Conservation (phyloP, 352 stramenopile species). For the Globisporangium camurandrum region DNA sequence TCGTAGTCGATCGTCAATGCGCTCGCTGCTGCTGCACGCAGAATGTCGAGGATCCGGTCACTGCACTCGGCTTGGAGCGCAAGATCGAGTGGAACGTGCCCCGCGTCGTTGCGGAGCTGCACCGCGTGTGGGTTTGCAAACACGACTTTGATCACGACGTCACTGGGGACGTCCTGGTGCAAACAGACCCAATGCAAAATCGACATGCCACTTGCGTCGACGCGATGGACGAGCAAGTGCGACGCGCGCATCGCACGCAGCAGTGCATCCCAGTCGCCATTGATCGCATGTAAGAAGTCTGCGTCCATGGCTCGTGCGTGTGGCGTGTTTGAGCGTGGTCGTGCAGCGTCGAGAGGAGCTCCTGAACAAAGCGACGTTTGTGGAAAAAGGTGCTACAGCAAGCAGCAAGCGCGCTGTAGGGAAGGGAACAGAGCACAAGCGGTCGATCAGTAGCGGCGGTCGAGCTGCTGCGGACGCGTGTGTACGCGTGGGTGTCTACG, state of each 20-base stretch:
- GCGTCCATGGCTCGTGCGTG: conserved; percentile 62
- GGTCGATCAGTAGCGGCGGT: no score
- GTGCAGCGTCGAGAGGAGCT: no score
- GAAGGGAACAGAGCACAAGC: no score
- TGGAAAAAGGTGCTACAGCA: no score
- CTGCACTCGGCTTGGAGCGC: conserved; percentile 66
- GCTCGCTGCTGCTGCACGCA: conserved; percentile 38
- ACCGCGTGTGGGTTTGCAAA: conserved; percentile 72
- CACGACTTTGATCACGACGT: conserved; percentile 75
- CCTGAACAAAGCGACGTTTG: no score
- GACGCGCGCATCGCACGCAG: conserved; percentile 56
- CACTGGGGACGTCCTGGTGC: conserved; percentile 62
- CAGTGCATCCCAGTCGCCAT: conserved; percentile 73
- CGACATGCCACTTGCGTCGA: conserved; percentile 67
- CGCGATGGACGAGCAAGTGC: conserved; percentile 44
- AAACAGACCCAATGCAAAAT: conserved; percentile 77
- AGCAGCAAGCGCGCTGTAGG: no score
- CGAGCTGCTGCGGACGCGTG: no score
- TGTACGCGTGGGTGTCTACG: no score
- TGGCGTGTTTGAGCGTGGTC: no score
- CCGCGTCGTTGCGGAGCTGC: conserved; percentile 64
- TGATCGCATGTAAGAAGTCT: conserved; percentile 71
- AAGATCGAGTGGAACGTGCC: conserved; percentile 65
- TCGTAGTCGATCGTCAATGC: conserved; percentile 20
- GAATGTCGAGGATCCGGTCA: conserved; percentile 63